Evolutionary conservation across 768 basidiomycete genomes (phyloP), one percentile per base, ranked within the genome.

Genomic region (Gymnopilus dilepis): DNA sequence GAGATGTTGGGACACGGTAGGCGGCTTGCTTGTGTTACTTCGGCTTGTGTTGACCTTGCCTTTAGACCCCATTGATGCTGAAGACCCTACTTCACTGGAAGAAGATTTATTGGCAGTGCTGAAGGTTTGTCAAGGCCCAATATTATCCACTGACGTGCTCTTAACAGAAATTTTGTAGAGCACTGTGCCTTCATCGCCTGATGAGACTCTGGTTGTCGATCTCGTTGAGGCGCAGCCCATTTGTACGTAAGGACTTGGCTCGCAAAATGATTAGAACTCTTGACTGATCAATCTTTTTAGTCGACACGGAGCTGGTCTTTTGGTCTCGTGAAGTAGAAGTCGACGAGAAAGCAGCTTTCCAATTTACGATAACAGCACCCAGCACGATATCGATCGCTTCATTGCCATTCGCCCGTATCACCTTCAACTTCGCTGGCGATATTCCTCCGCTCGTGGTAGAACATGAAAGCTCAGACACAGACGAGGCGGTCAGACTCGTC

Each of bases 1-100:
- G 94, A 97, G 73, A 89, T 96, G 86, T 76, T 97, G 58, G 86
- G 86, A 9, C 86, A 91, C 67, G 90, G 94, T 92, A 54, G 60
- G 81, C 71, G 24, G 37, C 41, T 62, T 56, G 5, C 37, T 52
- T 30, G 56, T 50, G 13, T 26, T 33, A 8, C 19, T 48, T 21
- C 13, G 9, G 55, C 45, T 42, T 52, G 53, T 34, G 50, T 52
- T 54, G 15, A 37, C 34, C 12, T 63, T 63, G 13, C 50, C 45
- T 33, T 6, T 50, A 83, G 80, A 77, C 65, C 58, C 67, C 52
- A 72, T 69, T 11, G 76, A 83, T 26, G 64, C 73, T 1, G 85
- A 86, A 15, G 85, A 86, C 38, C 75, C 79, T 0, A 78, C 73
- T 38, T 73, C 78, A 12, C 66, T 91, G 24, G 84, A 91, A 66